Evolutionary conservation across 306 rosid genomes (phyloP).

Genomic region (Ormosia emarginata): DNA sequence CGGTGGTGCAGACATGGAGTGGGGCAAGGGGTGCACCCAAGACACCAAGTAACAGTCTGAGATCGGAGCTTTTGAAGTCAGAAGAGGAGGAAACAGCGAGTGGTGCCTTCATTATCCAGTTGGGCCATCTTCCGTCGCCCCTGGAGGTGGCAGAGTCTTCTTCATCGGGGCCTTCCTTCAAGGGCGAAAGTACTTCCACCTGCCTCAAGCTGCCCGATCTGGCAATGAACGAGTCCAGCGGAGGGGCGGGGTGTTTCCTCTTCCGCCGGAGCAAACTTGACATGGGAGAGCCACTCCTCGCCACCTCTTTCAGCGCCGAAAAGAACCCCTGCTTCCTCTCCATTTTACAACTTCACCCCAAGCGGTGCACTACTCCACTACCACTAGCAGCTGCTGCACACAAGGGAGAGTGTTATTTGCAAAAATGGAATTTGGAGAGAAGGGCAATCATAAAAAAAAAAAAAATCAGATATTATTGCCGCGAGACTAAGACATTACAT

Average conservation of each 20-base stretch:
- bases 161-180: constrained; percentile 77
- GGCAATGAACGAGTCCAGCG: constrained; percentile 45
- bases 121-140: constrained; percentile 68
- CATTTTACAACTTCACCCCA: constrained; percentile 31
- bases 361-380: no score
- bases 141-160: constrained; percentile 30
- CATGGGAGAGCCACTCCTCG: constrained; percentile 52
- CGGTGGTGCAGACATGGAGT: constrained; percentile 61
- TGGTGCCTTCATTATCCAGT: constrained; percentile 29
- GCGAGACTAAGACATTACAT: not conserved
- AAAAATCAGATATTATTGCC: not conserved
- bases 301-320: constrained; percentile 60
- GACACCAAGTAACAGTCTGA: constrained; percentile 70
- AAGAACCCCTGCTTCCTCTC: constrained; percentile 77
- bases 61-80: constrained; percentile 62
- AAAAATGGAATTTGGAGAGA: not conserved
- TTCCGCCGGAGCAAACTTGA: constrained; percentile 54
- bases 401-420: not conserved
- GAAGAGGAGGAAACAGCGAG: constrained; percentile 57
- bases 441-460: not conserved
- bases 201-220: constrained; percentile 79
- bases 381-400: not conserved
- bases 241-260: constrained; percentile 48
- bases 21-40: constrained; percentile 78
- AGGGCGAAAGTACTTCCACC: constrained; percentile 67